These are phyloP conservation scores for Phoenix roebelenii DNA, from an alignment of 176 grass and related monocot species.

Conservation along the genomic window DNA sequence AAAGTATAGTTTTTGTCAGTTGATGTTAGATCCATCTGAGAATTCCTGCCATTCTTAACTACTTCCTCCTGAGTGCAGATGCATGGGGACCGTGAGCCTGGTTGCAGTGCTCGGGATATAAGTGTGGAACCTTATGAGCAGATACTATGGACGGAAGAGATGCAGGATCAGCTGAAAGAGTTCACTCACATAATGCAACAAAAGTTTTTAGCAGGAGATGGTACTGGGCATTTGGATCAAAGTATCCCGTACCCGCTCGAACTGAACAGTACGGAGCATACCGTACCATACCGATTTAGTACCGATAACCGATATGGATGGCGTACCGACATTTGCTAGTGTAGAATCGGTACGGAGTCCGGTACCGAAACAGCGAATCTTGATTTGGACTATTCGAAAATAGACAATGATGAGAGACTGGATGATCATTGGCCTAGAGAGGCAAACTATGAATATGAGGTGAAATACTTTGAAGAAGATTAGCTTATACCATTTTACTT, in stretches of 20 bases:
- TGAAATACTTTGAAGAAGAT: constrained; percentile 81
- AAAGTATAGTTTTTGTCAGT: too few relatives aligned
- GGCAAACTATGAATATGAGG: constrained; percentile 72
- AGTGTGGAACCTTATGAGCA: constrained; percentile 14
- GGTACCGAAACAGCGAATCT: too few relatives aligned
- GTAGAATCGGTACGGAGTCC: too few relatives aligned
- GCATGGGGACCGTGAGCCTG: background rate
- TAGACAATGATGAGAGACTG: constrained; percentile 72
- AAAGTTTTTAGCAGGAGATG: constrained; percentile 69
- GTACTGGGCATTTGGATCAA: constrained; percentile 28
- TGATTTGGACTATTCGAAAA: constrained; percentile 57
- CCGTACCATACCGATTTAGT: too few relatives aligned
- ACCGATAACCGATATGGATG: too few relatives aligned
- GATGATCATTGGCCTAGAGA: constrained; percentile 84
- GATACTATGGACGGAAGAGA: constrained; percentile 45
- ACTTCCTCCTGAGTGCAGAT: constrained; percentile 9
- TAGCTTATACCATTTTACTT: constrained; percentile 18
- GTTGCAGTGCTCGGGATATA: too few relatives aligned
- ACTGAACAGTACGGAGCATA: too few relatives aligned
- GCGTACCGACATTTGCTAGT: too few relatives aligned
- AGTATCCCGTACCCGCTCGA: too few relatives aligned
- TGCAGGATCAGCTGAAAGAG: constrained; percentile 71
- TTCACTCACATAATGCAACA: constrained; percentile 86
- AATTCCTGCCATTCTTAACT: background rate
- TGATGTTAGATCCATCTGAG: too few relatives aligned